A percentile compares a stretch with the other conserved stretches of the same genome.
These are phyloP conservation scores for Tylopilus orsonianus DNA, from an alignment of 1,284 basidiomycete species.

Conservation along the genomic window DNA sequence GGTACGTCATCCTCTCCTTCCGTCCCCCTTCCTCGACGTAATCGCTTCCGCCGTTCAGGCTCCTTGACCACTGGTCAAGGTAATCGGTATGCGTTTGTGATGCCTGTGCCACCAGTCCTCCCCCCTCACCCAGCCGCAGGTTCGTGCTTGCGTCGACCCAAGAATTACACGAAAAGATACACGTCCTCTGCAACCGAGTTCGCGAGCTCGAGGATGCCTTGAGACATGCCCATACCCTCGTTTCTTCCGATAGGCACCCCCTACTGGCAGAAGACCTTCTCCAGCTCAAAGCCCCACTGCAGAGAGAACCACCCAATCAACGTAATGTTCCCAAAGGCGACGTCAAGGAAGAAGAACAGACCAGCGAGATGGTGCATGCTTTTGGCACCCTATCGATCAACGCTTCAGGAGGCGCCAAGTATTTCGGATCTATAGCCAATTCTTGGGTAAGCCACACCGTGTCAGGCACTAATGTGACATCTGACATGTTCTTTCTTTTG, in stretches of 20 bases:
- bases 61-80: slow-evolving; percentile 78
- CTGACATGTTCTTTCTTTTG: neutral
- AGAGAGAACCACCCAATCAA: slow-evolving; percentile 48
- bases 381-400: slow-evolving; percentile 74
- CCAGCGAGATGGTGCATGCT: slow-evolving; percentile 71
- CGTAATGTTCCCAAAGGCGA: slow-evolving; percentile 28
- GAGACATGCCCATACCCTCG: slow-evolving; percentile 53
- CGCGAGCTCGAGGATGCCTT: slow-evolving; percentile 77
- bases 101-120: neutral
- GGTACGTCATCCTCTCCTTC: slow-evolving; percentile 35
- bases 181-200: slow-evolving; percentile 69
- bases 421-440: slow-evolving; percentile 71
- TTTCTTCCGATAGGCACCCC: slow-evolving; percentile 64
- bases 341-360: slow-evolving; percentile 60
- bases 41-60: slow-evolving; percentile 39
- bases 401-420: slow-evolving; percentile 66
- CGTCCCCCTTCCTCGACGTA: slow-evolving; percentile 18
- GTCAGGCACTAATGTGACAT: neutral
- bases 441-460: slow-evolving; percentile 54
- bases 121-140: slow-evolving; percentile 36
- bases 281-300: slow-evolving; percentile 69
- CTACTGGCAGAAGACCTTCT: slow-evolving; percentile 68
- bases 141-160: slow-evolving; percentile 80
- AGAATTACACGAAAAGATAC: slow-evolving; percentile 80
- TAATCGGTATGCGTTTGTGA: slow-evolving; percentile 54